Conservation (phyloP, 257 asterid genomes). For the Solanum chiquidenum region DNA sequence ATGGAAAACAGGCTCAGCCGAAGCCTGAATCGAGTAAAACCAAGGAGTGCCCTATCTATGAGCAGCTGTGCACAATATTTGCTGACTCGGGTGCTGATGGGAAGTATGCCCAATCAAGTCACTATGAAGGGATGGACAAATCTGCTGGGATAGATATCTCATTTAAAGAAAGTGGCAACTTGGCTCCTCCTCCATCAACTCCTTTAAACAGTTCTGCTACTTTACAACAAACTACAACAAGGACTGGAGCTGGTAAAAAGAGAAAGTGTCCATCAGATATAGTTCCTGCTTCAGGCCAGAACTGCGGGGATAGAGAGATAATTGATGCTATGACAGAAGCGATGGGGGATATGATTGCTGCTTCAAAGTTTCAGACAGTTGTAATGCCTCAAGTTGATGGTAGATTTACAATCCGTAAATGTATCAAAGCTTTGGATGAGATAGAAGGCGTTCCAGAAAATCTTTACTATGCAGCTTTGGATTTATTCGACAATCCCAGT, state of each 20-base stretch:
- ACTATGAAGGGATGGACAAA: constrained; percentile 59
- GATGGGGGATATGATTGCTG: constrained; percentile 49
- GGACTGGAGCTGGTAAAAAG: constrained; percentile 45
- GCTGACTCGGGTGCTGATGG: constrained; percentile 85
- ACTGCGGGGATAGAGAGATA: constrained; percentile 33
- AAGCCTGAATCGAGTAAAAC: constrained; percentile 67
- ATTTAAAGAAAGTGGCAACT: constrained; percentile 27
- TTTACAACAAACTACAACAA: constrained; percentile 23
- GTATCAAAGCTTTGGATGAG: constrained; percentile 76
- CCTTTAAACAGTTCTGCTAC: constrained; percentile 25
- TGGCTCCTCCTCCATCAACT: constrained; percentile 37
- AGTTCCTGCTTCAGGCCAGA: constrained; percentile 31
- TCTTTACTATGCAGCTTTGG: constrained; percentile 67
- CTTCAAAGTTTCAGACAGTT: constrained; percentile 38
- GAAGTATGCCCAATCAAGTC: constrained; percentile 92
- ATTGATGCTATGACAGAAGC: constrained; percentile 50
- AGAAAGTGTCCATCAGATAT: constrained; percentile 56
- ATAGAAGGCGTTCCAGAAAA: constrained; percentile 56
- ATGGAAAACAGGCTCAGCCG: constrained; percentile 46
- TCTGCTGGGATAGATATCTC: constrained; percentile 22
- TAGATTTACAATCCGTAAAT: constrained; percentile 49
- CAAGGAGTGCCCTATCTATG: constrained; percentile 81
- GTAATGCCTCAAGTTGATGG: constrained; percentile 25
- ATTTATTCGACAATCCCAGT: constrained; percentile 60
- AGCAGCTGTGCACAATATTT: constrained; percentile 68